A percentile compares a stretch with the other conserved stretches of the same genome.
These are phyloP conservation scores for Suillus decipiens DNA, from an alignment of 768 basidiomycete species.

Conservation along the genomic window DNA sequence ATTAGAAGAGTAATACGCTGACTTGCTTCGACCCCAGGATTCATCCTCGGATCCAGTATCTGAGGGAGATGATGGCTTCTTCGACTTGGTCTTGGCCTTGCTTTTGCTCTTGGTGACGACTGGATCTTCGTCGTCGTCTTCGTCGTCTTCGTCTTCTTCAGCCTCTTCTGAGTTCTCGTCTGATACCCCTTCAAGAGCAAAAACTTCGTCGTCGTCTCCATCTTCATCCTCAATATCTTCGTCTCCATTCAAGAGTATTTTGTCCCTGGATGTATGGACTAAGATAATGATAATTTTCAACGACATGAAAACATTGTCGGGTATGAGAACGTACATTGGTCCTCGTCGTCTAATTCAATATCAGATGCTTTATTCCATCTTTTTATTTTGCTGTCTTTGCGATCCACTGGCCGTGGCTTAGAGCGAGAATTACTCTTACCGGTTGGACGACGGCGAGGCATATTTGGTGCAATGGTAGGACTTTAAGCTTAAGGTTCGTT, in stretches of 20 bases:
- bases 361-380: constrained; percentile 71
- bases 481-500: background rate
- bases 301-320: constrained; percentile 73
- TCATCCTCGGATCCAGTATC: constrained; percentile 52
- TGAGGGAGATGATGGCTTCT: constrained; percentile 14
- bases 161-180: constrained; percentile 44
- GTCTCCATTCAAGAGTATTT: constrained; percentile 73
- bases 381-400: constrained; percentile 52
- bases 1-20: constrained; percentile 86
- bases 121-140: constrained; percentile 28
- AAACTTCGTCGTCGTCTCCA: constrained; percentile 80
- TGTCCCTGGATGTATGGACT: constrained; percentile 79
- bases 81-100: constrained; percentile 17
- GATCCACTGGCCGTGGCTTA: constrained; percentile 51
- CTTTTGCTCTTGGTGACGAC: constrained; percentile 10
- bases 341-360: constrained; percentile 76
- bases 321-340: constrained; percentile 59
- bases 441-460: constrained; percentile 48
- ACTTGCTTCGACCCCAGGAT: constrained; percentile 80
- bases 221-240: constrained; percentile 49
- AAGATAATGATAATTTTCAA: constrained; percentile 52
- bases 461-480: constrained; percentile 21
- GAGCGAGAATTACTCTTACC: constrained; percentile 34
- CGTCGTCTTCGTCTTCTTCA: constrained; percentile 34
- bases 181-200: constrained; percentile 64